Base-by-base conservation (phyloP, 2,329 filamentous ascomycete genomes). In the Colletotrichum tofieldiae region DNA sequence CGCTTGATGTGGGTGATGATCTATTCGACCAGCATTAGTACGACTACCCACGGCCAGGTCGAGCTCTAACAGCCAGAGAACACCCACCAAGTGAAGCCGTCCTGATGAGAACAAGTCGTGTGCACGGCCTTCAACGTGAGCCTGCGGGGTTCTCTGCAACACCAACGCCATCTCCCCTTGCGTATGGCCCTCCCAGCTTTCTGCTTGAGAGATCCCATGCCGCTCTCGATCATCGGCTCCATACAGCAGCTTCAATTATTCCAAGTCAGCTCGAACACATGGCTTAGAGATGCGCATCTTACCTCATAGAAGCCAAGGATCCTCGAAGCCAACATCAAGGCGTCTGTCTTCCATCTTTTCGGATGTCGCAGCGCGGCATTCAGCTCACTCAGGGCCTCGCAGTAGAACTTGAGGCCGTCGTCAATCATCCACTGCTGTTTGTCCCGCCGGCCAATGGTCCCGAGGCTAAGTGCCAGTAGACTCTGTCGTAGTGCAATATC, bases 61-160 rank as follows among this genome's bases (percentile, higher is more conserved):
- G 32, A 18, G n/a, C 3, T 16, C n/a, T 1, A 5, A 39, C 1
- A 5, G 2, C 3, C 1, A 8, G 18, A 14, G 29, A 6, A 23
- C 6, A 55, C 68, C 11, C 68, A 77, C 77, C 52, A 76, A 71
- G 16, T 76, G 75, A 35, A 77, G 63, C 1, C 77, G 74, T 1
- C 72, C 74, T 26, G 77, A 76, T 9, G 73, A 56, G 55, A 76
- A 77, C 6, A 78, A 52, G 55, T 73, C 67, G 51, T 78, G 77
- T 1, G 73, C 71, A 18, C 70, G 71, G 1, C 74, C 75, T 8
- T 68, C 23, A 5, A 51, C 26, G 45, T 73, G 73, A 6, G 35
- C 32, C 20, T 71, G 61, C 1, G 74, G 69, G 0, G 64, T 58
- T 3, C 73, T 69, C 1, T 62, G 51, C 32, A 64, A 35, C 5